Conservation (phyloP, 2,329 filamentous ascomycete genomes). For the Dothistroma pini region DNA sequence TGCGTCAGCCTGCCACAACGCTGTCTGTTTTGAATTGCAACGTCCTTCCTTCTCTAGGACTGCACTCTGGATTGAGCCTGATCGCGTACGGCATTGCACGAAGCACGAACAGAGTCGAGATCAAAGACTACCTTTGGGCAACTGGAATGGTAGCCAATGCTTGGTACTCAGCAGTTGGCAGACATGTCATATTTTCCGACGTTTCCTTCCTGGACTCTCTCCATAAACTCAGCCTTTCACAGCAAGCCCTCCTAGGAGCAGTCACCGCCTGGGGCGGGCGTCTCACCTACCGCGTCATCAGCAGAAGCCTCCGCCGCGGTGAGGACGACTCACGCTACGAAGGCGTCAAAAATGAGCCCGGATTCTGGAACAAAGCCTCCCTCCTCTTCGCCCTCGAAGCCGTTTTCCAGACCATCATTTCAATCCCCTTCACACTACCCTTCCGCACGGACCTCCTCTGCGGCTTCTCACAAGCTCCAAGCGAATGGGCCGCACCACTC, state of each 20-base stretch:
- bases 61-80: slow-evolving; percentile 52
- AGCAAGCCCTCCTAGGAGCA: slow-evolving; percentile 54
- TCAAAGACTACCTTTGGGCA: slow-evolving; percentile 56
- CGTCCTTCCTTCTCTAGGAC: slow-evolving; percentile 52
- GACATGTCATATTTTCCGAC: slow-evolving; percentile 45
- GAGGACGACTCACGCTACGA: slow-evolving; percentile 56
- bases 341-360: slow-evolving; percentile 48
- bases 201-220: slow-evolving; percentile 48
- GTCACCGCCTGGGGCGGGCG: slow-evolving; percentile 57
- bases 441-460: slow-evolving; percentile 36
- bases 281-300: slow-evolving; percentile 54
- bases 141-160: slow-evolving; percentile 49
- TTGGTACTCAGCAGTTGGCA: slow-evolving; percentile 58
- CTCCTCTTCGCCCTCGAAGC: slow-evolving; percentile 58
- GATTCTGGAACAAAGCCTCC: slow-evolving; percentile 57
- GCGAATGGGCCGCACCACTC: slow-evolving; percentile 37
- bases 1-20: background rate
- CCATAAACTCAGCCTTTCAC: slow-evolving; percentile 49
- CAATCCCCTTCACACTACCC: slow-evolving; percentile 55
- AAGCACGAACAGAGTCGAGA: slow-evolving; percentile 53
- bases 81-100: slow-evolving; percentile 52
- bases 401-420: slow-evolving; percentile 54
- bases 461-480: slow-evolving; percentile 12
- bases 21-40: slow-evolving; percentile 54
- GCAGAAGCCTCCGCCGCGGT: slow-evolving; percentile 49